phyloP scores from a whole-genome alignment of 768 basidiomycete genomes.

The Cystobasidium tubakii region DNA sequence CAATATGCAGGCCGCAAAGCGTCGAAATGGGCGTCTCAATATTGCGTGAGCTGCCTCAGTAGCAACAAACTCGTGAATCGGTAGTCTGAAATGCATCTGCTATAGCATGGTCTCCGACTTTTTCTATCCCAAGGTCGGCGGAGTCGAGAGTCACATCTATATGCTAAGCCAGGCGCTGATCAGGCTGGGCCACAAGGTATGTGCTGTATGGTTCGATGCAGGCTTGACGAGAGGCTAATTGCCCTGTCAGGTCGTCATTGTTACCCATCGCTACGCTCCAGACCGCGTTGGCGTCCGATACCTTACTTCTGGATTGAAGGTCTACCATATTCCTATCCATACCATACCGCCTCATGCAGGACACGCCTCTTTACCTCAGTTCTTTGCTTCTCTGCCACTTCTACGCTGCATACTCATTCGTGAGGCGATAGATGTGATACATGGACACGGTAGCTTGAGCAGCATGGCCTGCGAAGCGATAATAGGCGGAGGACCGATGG shows the following conservation, averaged over 20 bases:
- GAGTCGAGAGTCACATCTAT: slow-evolving; percentile 94
- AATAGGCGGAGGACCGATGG: slow-evolving; percentile 77
- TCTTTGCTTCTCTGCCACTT: slow-evolving; percentile 85
- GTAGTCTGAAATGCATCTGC: background rate
- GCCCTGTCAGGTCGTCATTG: slow-evolving; percentile 69
- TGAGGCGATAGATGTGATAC: slow-evolving; percentile 78
- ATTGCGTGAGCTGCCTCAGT: slow-evolving; percentile 1
- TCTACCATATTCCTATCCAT: slow-evolving; percentile 82
- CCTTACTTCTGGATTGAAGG: slow-evolving; percentile 78
- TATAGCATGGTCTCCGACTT: slow-evolving; percentile 80
- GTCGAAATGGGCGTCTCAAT: background rate
- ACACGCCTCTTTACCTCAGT: slow-evolving; percentile 88
- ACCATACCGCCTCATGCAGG: slow-evolving; percentile 67
- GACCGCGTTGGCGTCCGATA: slow-evolving; percentile 83
- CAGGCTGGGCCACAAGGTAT: slow-evolving; percentile 73
- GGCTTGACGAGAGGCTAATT: background rate
- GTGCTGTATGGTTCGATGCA: slow-evolving; percentile 36
- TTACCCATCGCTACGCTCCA: slow-evolving; percentile 84
- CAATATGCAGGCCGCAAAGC: background rate
- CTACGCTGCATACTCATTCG: slow-evolving; percentile 78
- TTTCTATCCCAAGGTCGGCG: slow-evolving; percentile 87
- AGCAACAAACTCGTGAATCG: background rate
- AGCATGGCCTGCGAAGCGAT: slow-evolving; percentile 88
- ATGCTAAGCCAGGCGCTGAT: slow-evolving; percentile 80
- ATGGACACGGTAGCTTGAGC: slow-evolving; percentile 85